Percentiles rank a stretch among this genome's conserved stretches.
phyloP scores from a whole-genome alignment of 176 grass and related monocot genomes.

The Oryza glaberrima region DNA sequence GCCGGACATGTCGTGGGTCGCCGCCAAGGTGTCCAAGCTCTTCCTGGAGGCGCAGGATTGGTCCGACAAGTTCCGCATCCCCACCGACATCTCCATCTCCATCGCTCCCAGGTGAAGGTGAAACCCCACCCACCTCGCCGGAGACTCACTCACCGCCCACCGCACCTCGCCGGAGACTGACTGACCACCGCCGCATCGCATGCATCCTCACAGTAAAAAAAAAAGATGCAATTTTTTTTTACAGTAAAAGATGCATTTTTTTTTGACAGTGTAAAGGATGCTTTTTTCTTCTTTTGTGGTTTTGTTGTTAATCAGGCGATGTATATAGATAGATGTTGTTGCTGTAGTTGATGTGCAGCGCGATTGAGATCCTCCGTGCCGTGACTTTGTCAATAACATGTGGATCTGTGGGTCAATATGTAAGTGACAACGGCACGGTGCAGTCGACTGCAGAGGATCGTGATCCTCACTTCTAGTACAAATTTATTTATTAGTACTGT shows the following conservation, averaged over 20 bases:
- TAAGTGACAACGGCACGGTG: no score
- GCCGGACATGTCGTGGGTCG: constrained; percentile 75
- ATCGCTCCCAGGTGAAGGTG: constrained; percentile 56
- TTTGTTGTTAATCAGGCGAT: background rate
- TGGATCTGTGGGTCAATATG: no score
- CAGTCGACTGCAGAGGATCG: no score
- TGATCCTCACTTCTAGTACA: no score
- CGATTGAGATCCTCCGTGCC: no score
- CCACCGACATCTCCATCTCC: constrained; percentile 79
- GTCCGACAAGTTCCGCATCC: constrained; percentile 44
- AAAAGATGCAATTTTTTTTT: no score
- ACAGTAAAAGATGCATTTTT: background rate
- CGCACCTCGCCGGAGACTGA: background rate
- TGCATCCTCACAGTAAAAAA: background rate
- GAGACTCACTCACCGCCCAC: background rate
- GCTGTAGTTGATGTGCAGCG: no score
- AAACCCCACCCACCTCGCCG: background rate
- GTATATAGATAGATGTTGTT: no score
- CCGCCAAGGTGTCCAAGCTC: constrained; percentile 77
- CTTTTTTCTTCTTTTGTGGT: background rate
- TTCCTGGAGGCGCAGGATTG: constrained; percentile 78
- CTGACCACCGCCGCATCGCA: background rate
- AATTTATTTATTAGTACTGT: background rate
- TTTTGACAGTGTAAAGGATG: no score
- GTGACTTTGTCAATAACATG: no score